These are phyloP conservation scores for Cytospora chrysosperma DNA, from an alignment of 2,329 filamentous ascomycete species.

Conservation along the genomic window DNA sequence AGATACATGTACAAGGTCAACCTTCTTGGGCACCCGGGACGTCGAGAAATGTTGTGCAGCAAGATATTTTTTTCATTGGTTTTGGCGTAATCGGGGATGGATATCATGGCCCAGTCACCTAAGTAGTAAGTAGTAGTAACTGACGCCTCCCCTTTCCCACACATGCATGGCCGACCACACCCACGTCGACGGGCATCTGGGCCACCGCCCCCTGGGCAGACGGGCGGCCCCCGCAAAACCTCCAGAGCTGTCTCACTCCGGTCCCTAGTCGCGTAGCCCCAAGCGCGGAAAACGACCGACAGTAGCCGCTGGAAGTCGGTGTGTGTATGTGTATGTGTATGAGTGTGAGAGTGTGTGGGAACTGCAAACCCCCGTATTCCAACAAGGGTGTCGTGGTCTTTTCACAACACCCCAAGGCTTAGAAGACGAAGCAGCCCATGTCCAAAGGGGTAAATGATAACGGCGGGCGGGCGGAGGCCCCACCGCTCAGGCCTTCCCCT, in stretches of 20 bases:
- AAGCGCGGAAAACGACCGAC: no score
- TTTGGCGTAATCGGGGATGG: background rate
- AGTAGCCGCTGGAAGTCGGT: background rate
- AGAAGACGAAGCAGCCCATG: no score
- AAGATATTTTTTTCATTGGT: background rate
- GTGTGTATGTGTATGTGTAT: no score
- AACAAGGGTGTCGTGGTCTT: no score
- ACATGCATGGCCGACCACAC: background rate
- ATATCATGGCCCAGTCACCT: background rate
- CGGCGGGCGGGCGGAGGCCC: no score
- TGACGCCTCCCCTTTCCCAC: background rate
- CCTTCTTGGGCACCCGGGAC: background rate
- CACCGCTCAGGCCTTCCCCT: conserved; percentile 40
- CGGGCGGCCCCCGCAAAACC: background rate
- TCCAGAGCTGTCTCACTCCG: background rate
- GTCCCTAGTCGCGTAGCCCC: background rate
- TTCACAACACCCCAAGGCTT: no score
- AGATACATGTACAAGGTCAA: background rate
- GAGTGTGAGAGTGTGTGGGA: no score
- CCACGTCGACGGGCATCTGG: background rate
- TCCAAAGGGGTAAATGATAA: no score
- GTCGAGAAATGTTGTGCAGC: background rate
- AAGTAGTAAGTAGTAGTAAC: background rate
- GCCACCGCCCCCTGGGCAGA: background rate
- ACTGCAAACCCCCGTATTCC: background rate